phyloP scores from a whole-genome alignment of 2,329 filamentous ascomycete genomes.

The Alternaria sp. region DNA sequence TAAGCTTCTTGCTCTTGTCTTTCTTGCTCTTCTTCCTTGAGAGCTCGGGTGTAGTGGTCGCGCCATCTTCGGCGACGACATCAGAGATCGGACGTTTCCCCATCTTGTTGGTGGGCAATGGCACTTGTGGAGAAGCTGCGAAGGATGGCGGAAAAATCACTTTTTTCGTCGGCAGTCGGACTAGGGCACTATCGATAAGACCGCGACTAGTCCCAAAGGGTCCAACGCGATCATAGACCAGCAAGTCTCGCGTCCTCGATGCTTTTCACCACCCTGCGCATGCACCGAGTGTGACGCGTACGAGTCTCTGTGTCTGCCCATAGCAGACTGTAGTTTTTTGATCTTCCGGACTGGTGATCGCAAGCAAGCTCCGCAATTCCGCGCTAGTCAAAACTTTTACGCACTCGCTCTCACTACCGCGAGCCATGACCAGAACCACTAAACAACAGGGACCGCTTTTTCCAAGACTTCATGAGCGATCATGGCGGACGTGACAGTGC shows the following conservation, averaged over 20 bases:
- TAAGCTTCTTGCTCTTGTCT: slow-evolving; percentile 44
- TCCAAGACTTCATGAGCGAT: slow-evolving; percentile 3
- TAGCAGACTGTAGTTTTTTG: neutral
- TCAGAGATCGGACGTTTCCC: slow-evolving; percentile 49
- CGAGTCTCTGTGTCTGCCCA: neutral
- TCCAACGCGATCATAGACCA: slow-evolving; percentile 4
- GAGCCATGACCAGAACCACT: slow-evolving; percentile 13
- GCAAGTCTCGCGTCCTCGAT: slow-evolving; percentile 10
- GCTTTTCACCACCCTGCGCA: neutral
- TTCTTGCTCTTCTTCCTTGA: slow-evolving; percentile 52
- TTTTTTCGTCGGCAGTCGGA: slow-evolving; percentile 26
- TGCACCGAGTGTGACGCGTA: neutral
- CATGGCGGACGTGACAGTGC: slow-evolving; percentile 48
- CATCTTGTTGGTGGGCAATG: slow-evolving; percentile 34
- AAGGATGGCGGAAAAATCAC: slow-evolving; percentile 20
- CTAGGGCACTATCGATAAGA: slow-evolving; percentile 30
- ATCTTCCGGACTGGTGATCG: neutral
- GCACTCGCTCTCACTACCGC: neutral
- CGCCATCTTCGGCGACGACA: slow-evolving; percentile 37
- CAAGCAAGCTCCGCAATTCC: neutral
- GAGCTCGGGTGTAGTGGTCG: slow-evolving; percentile 28
- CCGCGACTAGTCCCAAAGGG: slow-evolving; percentile 7
- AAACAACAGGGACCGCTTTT: neutral
- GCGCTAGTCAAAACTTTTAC: slow-evolving; percentile 7
- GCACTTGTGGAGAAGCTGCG: slow-evolving; percentile 5